These are phyloP conservation scores for Fusarium xylarioides DNA, from an alignment of 2,329 filamentous ascomycete genomes.

Conservation along the genomic window DNA sequence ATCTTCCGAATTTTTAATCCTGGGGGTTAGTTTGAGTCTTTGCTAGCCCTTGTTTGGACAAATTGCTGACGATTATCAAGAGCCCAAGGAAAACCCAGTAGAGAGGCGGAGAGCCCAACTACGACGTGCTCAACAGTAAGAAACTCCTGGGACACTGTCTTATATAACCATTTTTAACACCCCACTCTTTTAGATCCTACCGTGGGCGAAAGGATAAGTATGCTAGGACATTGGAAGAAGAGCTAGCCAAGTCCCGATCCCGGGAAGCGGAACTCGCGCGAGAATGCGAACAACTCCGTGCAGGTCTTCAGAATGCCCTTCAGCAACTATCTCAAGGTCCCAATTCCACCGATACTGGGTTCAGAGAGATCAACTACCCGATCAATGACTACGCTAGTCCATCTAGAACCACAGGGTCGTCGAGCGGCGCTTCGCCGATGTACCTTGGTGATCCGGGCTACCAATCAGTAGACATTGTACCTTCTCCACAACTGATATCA, in stretches of 20 bases:
- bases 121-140: conserved; percentile 27
- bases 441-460: not conserved
- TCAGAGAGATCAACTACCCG: not conserved
- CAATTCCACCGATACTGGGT: not conserved
- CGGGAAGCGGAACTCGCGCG: conserved; percentile 8
- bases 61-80: not conserved
- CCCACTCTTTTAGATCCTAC: conserved; percentile 6
- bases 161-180: not conserved
- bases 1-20: conserved; percentile 50
- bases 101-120: conserved; percentile 27
- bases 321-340: not conserved
- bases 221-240: conserved; percentile 6
- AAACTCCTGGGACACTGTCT: not conserved
- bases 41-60: not conserved
- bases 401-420: not conserved
- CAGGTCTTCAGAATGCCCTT: not conserved
- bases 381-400: not conserved
- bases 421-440: not conserved
- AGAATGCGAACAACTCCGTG: conserved; percentile 19
- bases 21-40: conserved; percentile 27
- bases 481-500: conserved; percentile 13
- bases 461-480: not conserved
- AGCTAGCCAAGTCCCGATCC: conserved; percentile 10
- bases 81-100: conserved; percentile 17
- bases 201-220: conserved; percentile 29